These are phyloP conservation scores for Colletotrichum eleusines DNA, from an alignment of 2,329 filamentous ascomycete genomes.

Conservation along the genomic window DNA sequence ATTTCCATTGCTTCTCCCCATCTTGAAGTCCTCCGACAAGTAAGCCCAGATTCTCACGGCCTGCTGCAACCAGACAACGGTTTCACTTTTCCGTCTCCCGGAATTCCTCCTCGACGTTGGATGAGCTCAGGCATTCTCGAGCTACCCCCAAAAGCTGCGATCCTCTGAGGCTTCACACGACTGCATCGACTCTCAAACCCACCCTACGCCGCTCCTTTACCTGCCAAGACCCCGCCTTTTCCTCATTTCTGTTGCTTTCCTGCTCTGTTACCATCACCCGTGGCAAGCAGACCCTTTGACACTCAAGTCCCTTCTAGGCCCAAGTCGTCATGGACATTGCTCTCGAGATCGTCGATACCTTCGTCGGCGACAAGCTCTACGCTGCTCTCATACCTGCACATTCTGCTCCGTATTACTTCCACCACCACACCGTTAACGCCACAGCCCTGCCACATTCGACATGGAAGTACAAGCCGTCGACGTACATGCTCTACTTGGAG, in stretches of 20 bases:
- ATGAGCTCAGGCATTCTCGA: constrained; percentile 29
- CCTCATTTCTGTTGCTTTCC: constrained; percentile 4
- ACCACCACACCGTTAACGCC: constrained; percentile 63
- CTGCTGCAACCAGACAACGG: constrained; percentile 8
- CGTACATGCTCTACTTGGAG: constrained; percentile 74
- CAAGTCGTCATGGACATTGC: constrained; percentile 84
- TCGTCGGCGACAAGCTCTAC: constrained; percentile 83
- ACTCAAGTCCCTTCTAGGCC: constrained; percentile 6
- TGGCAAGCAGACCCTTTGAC: not conserved
- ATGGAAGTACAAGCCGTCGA: constrained; percentile 81
- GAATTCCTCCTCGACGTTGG: constrained; percentile 21
- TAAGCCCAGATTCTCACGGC: constrained; percentile 3
- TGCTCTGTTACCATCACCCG: not conserved
- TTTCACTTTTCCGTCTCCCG: constrained; percentile 5
- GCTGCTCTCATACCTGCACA: constrained; percentile 75
- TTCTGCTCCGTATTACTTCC: constrained; percentile 64
- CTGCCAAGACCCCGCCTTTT: constrained; percentile 1
- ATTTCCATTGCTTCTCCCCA: not conserved
- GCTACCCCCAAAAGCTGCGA: constrained; percentile 10
- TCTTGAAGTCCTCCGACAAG: constrained; percentile 13
- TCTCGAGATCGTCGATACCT: constrained; percentile 86
- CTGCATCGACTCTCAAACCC: constrained; percentile 15
- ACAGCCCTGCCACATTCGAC: constrained; percentile 68
- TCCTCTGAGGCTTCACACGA: not conserved
- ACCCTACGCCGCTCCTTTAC: constrained; percentile 14